phyloP scores from a whole-genome alignment of 202 grass and related monocot genomes.

The Brachypodium distachyon region DNA sequence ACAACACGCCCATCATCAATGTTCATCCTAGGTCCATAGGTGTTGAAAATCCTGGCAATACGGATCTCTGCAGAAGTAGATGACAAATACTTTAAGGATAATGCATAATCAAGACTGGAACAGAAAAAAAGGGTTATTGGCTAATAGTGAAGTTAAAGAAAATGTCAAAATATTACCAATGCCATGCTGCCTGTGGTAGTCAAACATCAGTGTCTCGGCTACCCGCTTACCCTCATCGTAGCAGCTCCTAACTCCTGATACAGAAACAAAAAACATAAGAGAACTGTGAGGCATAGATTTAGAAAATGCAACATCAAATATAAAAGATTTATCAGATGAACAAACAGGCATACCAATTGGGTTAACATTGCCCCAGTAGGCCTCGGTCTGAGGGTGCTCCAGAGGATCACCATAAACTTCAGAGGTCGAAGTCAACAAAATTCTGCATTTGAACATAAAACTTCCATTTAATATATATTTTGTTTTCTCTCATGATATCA shows the following conservation, averaged over 20 bases:
- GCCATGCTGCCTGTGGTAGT: constrained; percentile 99
- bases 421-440: constrained; percentile 98
- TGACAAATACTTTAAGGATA: background rate
- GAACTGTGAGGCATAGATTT: background rate
- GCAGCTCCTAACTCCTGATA: constrained; percentile 92
- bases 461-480: background rate
- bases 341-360: constrained; percentile 70
- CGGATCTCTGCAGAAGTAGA: constrained; percentile 66
- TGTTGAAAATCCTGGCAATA: constrained; percentile 99
- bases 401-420: constrained; percentile 98
- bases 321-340: constrained; percentile 5
- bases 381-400: constrained; percentile 94
- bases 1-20: constrained; percentile 99
- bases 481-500: background rate
- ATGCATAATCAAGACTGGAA: background rate
- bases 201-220: constrained; percentile 98
- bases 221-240: constrained; percentile 99
- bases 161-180: constrained; percentile 49
- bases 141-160: constrained; percentile 11
- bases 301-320: background rate
- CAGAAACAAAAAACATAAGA: constrained; percentile 10
- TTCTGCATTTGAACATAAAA: constrained; percentile 41
- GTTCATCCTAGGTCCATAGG: constrained; percentile 99
- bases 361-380: constrained; percentile 99
- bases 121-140: constrained; percentile 10